Base-by-base conservation (phyloP, 192 early-diverging fungal genomes). In the Coemansia sp. region DNA sequence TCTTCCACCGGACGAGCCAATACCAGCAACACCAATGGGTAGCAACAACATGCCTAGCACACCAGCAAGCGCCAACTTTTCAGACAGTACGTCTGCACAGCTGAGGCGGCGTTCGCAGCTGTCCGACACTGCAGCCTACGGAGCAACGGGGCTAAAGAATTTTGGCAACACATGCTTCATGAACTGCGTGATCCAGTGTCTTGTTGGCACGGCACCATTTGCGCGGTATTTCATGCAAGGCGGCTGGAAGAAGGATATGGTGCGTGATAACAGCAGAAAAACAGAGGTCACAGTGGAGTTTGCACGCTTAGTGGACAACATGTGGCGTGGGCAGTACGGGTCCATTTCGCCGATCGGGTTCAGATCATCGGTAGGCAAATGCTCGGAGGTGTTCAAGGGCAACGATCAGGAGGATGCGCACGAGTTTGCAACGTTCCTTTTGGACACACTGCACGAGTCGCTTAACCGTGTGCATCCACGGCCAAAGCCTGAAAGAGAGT, bases 401-500 rank as follows among this genome's bases (percentile, higher is more conserved):
- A 89, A 85, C 49, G 94, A 97, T 55, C 97, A 99, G 72, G 94
- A 99, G 30, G 97, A 99, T 79, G 91, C 92, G 1, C 97, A 99
- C 68, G 96, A 98, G 79, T 98, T 99, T 79, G 81, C 97, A 12
- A 83, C 87, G 4, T 98, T 93, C 69, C 71, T 99, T 57, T 72
- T 98, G 26, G 94, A 98, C 82, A 82, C 88, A 0, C 68, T 99
- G 18, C 96, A 99, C 68, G 97, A 98, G 75, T 90, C 95, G 64
- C 68, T 97, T 33, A 99, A 99, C 66, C 63, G 86, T 21, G 83
- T 86, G n/a, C 64, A 82, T 37, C 67, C 68, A 2, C 53, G 74
- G 15, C 81, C 71, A 34, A 43, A 26, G 23, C 48, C 48, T 8
- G 68, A 75, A 46, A 69, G 25, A 68, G 86, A 55, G 57, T 48